phyloP scores from a whole-genome alignment of 352 stramenopile genomes.

The Globisporangium okanoganense region DNA sequence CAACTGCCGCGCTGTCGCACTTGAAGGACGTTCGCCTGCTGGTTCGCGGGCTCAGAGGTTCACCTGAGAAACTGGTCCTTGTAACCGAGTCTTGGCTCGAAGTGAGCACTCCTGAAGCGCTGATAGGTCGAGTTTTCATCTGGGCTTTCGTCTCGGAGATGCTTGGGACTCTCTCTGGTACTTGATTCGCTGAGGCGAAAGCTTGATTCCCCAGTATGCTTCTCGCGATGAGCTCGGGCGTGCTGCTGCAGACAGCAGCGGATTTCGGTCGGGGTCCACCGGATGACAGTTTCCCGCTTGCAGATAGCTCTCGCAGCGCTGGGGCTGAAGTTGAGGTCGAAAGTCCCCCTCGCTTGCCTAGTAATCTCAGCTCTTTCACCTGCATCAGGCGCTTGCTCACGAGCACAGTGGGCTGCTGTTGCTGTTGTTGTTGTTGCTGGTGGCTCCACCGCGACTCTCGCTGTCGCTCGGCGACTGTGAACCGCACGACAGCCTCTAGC shows the following conservation, averaged over 20 bases:
- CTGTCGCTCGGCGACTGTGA: constrained; percentile 6
- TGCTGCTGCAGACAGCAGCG: constrained; percentile 43
- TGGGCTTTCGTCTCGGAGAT: neutral
- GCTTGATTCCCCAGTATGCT: constrained; percentile 3
- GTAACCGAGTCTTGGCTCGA: constrained; percentile 11
- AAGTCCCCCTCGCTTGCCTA: constrained; percentile 24
- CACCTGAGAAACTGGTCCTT: neutral
- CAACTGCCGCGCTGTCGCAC: neutral
- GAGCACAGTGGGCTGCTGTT: constrained; percentile 30
- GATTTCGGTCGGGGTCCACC: constrained; percentile 35
- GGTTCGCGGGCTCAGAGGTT: neutral
- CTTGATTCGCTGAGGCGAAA: neutral
- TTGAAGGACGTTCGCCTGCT: constrained; percentile 6
- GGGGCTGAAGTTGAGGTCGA: constrained; percentile 8
- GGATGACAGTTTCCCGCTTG: neutral
- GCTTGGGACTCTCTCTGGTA: neutral
- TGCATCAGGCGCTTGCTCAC: constrained; percentile 31
- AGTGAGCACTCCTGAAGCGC: constrained; percentile 24
- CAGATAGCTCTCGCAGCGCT: constrained; percentile 2
- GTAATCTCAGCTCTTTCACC: constrained; percentile 22
- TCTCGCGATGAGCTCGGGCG: constrained; percentile 25
- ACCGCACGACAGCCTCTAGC: constrained; percentile 15
- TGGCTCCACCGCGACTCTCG: constrained; percentile 11
- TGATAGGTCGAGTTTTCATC: constrained; percentile 26
- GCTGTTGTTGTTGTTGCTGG: constrained; percentile 13